Percentiles rank a stretch among this genome's conserved stretches.
phyloP scores from a whole-genome alignment of 495 filamentous ascomycete genomes.

The Bacidia rubella region DNA sequence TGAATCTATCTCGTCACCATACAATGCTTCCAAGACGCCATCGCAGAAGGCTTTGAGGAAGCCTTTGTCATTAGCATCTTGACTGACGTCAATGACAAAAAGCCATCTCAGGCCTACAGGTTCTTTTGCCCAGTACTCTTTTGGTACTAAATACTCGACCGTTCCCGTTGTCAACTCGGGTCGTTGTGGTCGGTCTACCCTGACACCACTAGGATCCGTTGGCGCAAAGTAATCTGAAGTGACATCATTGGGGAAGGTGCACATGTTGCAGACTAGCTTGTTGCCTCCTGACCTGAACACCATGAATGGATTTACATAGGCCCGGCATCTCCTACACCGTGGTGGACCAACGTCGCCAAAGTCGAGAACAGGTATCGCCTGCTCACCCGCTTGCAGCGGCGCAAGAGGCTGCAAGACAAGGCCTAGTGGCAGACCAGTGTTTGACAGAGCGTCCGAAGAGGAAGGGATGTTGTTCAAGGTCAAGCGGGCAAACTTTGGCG shows the following conservation, averaged over 20 bases:
- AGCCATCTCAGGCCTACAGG: conserved; percentile 77
- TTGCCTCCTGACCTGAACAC: conserved; percentile 86
- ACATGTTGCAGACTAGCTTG: conserved; percentile 98
- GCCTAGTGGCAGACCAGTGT: conserved; percentile 73
- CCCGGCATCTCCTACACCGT: conserved; percentile 80
- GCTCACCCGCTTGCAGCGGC: conserved; percentile 68
- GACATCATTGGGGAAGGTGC: conserved; percentile 93
- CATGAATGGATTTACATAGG: conserved; percentile 99
- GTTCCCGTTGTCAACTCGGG: conserved; percentile 85
- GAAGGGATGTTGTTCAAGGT: conserved; percentile 87
- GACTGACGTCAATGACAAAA: conserved; percentile 85
- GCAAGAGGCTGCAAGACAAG: conserved; percentile 84
- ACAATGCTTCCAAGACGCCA: conserved; percentile 74
- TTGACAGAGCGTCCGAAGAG: conserved; percentile 61
- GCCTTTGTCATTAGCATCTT: conserved; percentile 76
- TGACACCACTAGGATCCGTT: conserved; percentile 70
- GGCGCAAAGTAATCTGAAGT: conserved; percentile 85
- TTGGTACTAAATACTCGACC: conserved; percentile 90
- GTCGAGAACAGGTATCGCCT: conserved; percentile 81
- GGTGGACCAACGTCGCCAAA: conserved; percentile 89
- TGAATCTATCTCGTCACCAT: conserved; percentile 42
- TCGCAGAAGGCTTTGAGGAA: conserved; percentile 86
- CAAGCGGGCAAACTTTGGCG: conserved; percentile 82
- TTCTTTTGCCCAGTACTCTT: conserved; percentile 97
- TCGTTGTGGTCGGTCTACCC: conserved; percentile 77